phyloP scores from a whole-genome alignment of 1,284 basidiomycete genomes.

The Ustanciosporium gigantosporum region DNA sequence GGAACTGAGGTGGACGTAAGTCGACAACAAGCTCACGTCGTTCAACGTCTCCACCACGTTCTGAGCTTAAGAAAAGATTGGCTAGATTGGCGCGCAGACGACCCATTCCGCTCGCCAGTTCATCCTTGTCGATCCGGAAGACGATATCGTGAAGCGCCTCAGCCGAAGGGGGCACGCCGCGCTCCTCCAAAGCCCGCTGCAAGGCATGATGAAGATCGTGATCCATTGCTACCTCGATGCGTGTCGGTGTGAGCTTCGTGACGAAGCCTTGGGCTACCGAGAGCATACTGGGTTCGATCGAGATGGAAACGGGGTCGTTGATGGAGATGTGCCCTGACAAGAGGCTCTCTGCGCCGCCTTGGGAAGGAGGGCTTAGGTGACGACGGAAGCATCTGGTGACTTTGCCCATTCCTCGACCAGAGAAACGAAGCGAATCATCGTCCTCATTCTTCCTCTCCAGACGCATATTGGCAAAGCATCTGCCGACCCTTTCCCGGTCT shows the following conservation, averaged over 20 bases:
- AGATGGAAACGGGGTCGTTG: constrained; percentile 79
- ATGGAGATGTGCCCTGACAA: constrained; percentile 76
- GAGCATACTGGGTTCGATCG: constrained; percentile 79
- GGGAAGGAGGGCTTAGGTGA: constrained; percentile 29
- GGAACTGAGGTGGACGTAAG: constrained; percentile 72
- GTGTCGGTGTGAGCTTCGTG: constrained; percentile 70
- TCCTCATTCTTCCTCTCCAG: constrained; percentile 3
- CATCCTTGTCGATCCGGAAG: constrained; percentile 92
- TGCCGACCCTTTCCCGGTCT: constrained; percentile 71
- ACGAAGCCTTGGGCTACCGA: constrained; percentile 85
- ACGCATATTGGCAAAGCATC: constrained; percentile 62
- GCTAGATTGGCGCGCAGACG: constrained; percentile 87
- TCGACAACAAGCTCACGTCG: constrained; percentile 79
- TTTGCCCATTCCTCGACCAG: constrained; percentile 53
- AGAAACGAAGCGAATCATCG: not conserved
- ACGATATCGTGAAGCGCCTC: constrained; percentile 60
- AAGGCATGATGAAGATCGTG: constrained; percentile 67
- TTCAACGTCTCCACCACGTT: constrained; percentile 64
- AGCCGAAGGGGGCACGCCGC: not conserved
- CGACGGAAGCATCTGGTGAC: constrained; percentile 72
- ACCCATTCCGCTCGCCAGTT: constrained; percentile 81
- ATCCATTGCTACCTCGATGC: constrained; percentile 78
- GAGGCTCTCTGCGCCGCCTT: constrained; percentile 62
- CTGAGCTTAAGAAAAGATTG: constrained; percentile 75
- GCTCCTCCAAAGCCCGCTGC: constrained; percentile 33